Evolutionary conservation across 2,329 filamentous ascomycete genomes (phyloP), one percentile per base, ranked within the genome.

Genomic region (Fusarium nurragi): DNA sequence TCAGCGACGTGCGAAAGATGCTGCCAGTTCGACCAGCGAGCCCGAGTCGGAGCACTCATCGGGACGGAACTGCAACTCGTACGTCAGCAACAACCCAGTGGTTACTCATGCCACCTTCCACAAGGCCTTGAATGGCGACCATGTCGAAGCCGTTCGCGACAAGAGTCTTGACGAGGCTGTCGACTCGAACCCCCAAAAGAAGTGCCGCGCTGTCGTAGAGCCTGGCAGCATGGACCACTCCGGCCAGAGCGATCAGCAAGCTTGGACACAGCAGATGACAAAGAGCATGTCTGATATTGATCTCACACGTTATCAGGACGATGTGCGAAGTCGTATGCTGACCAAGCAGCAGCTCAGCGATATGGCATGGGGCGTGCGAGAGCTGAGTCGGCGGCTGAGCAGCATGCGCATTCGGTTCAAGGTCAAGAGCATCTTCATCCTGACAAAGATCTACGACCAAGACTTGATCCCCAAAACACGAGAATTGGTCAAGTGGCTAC

Each of bases 281-380:
- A 81, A 78, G 64, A 75, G 74, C 69, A 74, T 74, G 52, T 79
- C 80, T 3, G 77, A 80, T 50, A 60, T 78, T 36, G 79, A 83
- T 56, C 73, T 81, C 12, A 63, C 71, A 9, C 60, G 74, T 38
- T 63, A 77, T 56, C 58, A 61, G 22, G 74, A 76, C 23, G 74
- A 77, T 10, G 69, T 84, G 38, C 84, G 86, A 71, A 88, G 84
- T 58, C 86, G 94, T n/a, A 86, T 97, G 46, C 83, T 98, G 68
- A 97, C 94, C 2, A 98, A 98, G 81, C 93, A 92, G 76, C 93
- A 99, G 77, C 83, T 99, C 38, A 93, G 91, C 14, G 95, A 98
- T 71, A 98, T 99, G 94, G 94, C 94, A 0, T 94, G 94, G 88
- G 94, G 94, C 23, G 95, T 98, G 56, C 85, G 95, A 44, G 93